phyloP scores from a whole-genome alignment of 805 yeast species.

The Nakazawaea ishiwadae region DNA sequence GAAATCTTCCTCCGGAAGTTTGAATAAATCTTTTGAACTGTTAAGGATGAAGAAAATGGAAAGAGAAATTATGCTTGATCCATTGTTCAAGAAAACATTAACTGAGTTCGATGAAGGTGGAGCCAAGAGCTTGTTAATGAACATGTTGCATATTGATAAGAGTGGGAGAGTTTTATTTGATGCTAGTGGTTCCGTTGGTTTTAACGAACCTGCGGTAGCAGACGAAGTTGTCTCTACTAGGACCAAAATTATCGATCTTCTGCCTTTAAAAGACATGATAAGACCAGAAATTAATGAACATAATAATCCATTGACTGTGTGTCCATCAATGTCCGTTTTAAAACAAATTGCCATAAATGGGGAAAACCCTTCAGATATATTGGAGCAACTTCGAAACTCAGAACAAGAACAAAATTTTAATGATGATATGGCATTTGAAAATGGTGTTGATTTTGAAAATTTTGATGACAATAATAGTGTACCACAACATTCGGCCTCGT shows the following conservation, averaged over 20 bases:
- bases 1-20: slow-evolving; percentile 25
- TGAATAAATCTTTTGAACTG: slow-evolving; percentile 34
- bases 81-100: slow-evolving; percentile 51
- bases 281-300: slow-evolving; percentile 20
- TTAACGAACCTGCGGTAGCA: background rate
- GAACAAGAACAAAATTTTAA: slow-evolving; percentile 16
- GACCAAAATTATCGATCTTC: slow-evolving; percentile 1
- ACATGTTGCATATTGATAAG: slow-evolving; percentile 41
- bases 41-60: slow-evolving; percentile 41
- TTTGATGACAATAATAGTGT: slow-evolving; percentile 2
- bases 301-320: slow-evolving; percentile 37
- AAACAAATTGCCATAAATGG: slow-evolving; percentile 29
- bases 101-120: slow-evolving; percentile 64
- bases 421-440: slow-evolving; percentile 3
- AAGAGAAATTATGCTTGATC: slow-evolving; percentile 47
- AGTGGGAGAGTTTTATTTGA: slow-evolving; percentile 47
- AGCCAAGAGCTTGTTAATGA: slow-evolving; percentile 46
- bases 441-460: slow-evolving; percentile 13
- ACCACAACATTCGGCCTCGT: slow-evolving; percentile 10
- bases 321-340: slow-evolving; percentile 68
- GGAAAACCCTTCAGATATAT: slow-evolving; percentile 20
- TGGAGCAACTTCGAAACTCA: slow-evolving; percentile 21
- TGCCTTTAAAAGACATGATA: slow-evolving; percentile 5
- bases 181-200: slow-evolving; percentile 27
- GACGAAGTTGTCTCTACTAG: too few species aligned